phyloP scores from a whole-genome alignment of 2,329 filamentous ascomycete species.

The Fusarium kyushuense region DNA sequence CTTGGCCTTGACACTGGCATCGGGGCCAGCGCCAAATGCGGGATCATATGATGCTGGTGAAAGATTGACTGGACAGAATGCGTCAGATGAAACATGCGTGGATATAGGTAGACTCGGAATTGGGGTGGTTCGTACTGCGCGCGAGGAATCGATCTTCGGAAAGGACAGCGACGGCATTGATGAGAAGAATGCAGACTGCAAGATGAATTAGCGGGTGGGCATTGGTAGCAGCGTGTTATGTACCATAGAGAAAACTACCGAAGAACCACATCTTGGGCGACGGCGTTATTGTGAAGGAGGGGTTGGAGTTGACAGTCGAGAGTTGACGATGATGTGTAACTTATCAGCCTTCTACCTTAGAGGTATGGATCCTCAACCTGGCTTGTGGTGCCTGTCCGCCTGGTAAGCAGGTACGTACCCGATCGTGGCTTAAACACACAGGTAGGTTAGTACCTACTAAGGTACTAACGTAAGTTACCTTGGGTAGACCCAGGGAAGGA shows the following conservation, averaged over 20 bases:
- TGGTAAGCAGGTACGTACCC: slow-evolving; percentile 9
- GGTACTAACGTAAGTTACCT: no score
- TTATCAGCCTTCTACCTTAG: slow-evolving; percentile 5
- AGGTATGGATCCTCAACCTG: background rate
- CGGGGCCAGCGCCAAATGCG: slow-evolving; percentile 79
- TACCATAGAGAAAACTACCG: slow-evolving; percentile 76
- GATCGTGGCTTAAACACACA: slow-evolving; percentile 20
- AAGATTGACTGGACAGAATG: slow-evolving; percentile 73
- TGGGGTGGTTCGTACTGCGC: slow-evolving; percentile 61
- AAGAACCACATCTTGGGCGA: slow-evolving; percentile 72
- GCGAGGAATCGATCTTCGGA: slow-evolving; percentile 94
- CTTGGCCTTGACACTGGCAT: slow-evolving; percentile 85
- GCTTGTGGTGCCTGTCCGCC: background rate
- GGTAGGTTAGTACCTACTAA: no score
- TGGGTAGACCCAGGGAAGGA: slow-evolving; percentile 2
- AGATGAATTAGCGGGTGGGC: slow-evolving; percentile 26
- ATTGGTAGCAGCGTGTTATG: background rate
- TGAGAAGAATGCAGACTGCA: slow-evolving; percentile 80
- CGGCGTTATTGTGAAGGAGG: background rate
- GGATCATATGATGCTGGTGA: slow-evolving; percentile 77
- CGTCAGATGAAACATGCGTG: slow-evolving; percentile 29
- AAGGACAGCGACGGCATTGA: slow-evolving; percentile 93
- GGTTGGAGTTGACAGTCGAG: slow-evolving; percentile 5
- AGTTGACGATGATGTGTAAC: slow-evolving; percentile 42
- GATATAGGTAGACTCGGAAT: background rate